These are phyloP conservation scores for Exutisphaerella laricina DNA, from an alignment of 2,329 filamentous ascomycete species.

Conservation along the genomic window DNA sequence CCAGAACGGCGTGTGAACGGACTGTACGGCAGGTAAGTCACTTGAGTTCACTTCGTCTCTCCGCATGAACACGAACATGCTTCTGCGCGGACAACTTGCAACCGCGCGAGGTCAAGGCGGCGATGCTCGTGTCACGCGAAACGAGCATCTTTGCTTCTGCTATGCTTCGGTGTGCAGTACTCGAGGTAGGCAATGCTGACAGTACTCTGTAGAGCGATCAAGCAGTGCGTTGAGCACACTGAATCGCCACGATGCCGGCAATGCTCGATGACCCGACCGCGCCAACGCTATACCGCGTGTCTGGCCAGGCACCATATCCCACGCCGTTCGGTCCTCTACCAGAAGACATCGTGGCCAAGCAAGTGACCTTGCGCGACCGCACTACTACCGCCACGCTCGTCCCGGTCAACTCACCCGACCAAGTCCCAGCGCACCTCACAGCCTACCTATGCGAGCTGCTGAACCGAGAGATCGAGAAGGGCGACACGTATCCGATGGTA, in stretches of 20 bases:
- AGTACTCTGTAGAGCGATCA: no score
- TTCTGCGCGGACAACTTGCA: no score
- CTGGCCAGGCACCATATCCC: constrained; percentile 61
- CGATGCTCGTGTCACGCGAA: no score
- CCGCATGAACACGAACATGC: no score
- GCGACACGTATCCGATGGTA: constrained; percentile 87
- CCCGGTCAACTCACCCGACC: constrained; percentile 69
- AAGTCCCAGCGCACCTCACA: constrained; percentile 70
- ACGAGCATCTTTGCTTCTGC: not conserved
- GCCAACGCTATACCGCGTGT: constrained; percentile 64
- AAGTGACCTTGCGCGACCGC: constrained; percentile 76
- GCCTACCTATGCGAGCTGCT: constrained; percentile 76
- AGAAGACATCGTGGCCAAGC: constrained; percentile 62
- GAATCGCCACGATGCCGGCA: constrained; percentile 57
- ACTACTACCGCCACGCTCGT: constrained; percentile 78
- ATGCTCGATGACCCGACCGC: constrained; percentile 71
- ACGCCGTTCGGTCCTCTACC: constrained; percentile 60
- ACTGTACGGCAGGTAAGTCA: no score
- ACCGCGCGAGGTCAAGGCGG: no score
- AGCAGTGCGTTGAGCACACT: not conserved
- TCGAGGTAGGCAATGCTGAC: not conserved
- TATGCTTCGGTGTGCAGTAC: not conserved
- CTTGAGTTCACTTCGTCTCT: no score
- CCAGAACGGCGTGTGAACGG: no score
- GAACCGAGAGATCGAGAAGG: constrained; percentile 85